These are phyloP conservation scores for Emergomyces orientalis DNA, from an alignment of 2,329 filamentous ascomycete genomes.

Conservation along the genomic window DNA sequence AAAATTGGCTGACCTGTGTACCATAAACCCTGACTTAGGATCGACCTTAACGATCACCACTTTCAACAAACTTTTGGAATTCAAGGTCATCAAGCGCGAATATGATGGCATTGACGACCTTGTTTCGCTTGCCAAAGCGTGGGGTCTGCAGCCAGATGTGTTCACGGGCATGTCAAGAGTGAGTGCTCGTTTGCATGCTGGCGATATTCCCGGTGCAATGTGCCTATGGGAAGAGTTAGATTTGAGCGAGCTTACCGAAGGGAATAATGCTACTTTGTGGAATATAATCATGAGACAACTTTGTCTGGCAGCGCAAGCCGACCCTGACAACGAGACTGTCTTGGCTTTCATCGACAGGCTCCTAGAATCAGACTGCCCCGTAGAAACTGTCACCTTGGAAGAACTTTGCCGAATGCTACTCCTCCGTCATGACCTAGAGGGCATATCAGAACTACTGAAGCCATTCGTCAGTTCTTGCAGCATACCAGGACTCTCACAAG, in stretches of 20 bases:
- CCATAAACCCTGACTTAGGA: conserved; percentile 35
- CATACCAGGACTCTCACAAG: conserved; percentile 52
- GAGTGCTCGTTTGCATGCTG: conserved; percentile 61
- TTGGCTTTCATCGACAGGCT: conserved; percentile 64
- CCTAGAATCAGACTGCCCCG: conserved; percentile 57
- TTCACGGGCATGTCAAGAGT: conserved; percentile 66
- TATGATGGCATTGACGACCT: conserved; percentile 65
- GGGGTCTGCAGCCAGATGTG: conserved; percentile 57
- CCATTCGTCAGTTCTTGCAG: conserved; percentile 43
- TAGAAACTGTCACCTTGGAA: conserved; percentile 67
- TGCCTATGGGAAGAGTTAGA: conserved; percentile 47
- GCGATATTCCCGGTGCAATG: conserved; percentile 55
- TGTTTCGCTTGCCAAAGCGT: conserved; percentile 55
- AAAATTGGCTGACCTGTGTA: conserved; percentile 61
- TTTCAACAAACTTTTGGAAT: conserved; percentile 66
- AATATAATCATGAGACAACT: conserved; percentile 52
- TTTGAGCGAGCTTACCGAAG: conserved; percentile 44
- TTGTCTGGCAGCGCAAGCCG: conserved; percentile 57
- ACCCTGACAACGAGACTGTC: conserved; percentile 59
- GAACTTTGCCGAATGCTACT: conserved; percentile 66
- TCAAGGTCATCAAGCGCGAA: conserved; percentile 61
- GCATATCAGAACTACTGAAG: conserved; percentile 74
- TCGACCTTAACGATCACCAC: conserved; percentile 56
- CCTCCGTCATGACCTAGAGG: conserved; percentile 63
- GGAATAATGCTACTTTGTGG: conserved; percentile 55